A percentile compares a stretch with the other conserved stretches of the same genome.
phyloP scores from a whole-genome alignment of 1,284 basidiomycete genomes.

The Microbotryum saponariae region DNA sequence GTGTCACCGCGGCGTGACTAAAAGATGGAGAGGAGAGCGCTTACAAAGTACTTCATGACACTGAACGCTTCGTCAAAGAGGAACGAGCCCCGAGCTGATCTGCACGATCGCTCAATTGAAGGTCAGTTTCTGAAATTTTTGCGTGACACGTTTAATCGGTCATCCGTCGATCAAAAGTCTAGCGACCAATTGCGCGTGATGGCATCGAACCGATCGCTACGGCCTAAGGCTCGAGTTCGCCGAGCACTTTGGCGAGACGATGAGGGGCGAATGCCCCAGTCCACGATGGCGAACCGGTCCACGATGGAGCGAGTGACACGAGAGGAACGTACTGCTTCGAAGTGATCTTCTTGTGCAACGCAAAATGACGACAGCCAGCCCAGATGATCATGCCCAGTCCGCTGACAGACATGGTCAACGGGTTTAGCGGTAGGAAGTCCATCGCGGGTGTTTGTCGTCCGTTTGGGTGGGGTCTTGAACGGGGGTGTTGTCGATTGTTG shows the following conservation, averaged over 20 bases:
- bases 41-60: constrained; percentile 22
- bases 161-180: too few species aligned
- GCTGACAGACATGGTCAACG: constrained; percentile 14
- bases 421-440: constrained; percentile 16
- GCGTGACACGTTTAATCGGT: not conserved
- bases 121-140: constrained; percentile 4
- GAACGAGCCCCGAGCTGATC: constrained; percentile 61
- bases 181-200: too few species aligned
- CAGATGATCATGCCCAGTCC: constrained; percentile 14
- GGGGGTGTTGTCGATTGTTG: too few species aligned
- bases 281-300: not conserved
- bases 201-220: too few species aligned
- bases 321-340: constrained; percentile 7
- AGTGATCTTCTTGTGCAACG: constrained; percentile 15
- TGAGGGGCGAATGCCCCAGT: too few species aligned
- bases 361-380: constrained; percentile 12
- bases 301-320: not conserved
- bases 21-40: not conserved
- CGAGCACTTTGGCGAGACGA: too few species aligned
- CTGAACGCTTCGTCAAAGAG: constrained; percentile 60
- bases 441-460: not conserved
- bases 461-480: too few species aligned
- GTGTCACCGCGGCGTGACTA: not conserved
- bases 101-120: not conserved
- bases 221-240: too few species aligned